These are phyloP conservation scores for Antitrichia curtipendula DNA, from an alignment of 225 moss, liverwort and hornwort species.

Conservation along the genomic window DNA sequence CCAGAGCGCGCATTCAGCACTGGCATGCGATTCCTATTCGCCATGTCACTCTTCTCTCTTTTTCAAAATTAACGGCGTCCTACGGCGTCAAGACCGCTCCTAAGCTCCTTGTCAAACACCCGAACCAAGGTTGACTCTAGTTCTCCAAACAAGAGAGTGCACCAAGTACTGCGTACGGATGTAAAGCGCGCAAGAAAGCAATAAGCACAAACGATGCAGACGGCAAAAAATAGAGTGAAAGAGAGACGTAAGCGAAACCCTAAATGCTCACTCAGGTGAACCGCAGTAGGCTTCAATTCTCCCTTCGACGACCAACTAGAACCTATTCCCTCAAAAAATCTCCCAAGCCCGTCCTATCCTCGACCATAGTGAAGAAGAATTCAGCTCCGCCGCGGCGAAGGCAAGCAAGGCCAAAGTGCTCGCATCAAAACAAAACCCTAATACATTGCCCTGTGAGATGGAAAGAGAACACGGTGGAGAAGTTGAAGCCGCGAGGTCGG, in stretches of 20 bases:
- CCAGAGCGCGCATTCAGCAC: constrained; percentile 51
- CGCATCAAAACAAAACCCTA: not conserved
- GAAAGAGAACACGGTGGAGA: not conserved
- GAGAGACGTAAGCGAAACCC: not conserved
- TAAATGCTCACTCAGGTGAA: not conserved
- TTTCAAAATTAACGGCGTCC: not conserved
- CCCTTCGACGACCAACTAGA: not conserved
- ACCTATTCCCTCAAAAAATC: not conserved
- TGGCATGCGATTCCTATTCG: constrained; percentile 49
- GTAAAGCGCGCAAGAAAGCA: not conserved
- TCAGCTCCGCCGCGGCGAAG: not conserved
- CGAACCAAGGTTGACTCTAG: not conserved
- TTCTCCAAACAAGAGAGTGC: not conserved
- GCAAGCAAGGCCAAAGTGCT: not conserved
- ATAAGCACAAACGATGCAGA: not conserved
- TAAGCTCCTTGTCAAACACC: not conserved
- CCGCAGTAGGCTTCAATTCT: not conserved
- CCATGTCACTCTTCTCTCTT: constrained; percentile 1
- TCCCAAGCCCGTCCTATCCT: not conserved
- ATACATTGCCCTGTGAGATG: not conserved
- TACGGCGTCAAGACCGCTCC: not conserved
- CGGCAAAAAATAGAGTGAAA: not conserved
- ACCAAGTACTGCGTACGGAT: not conserved
- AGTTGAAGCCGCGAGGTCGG: not conserved
- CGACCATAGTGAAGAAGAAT: not conserved